A percentile compares a stretch with the other conserved stretches of the same genome.
Evolutionary conservation across 2,329 filamentous ascomycete genomes (phyloP).

Genomic region (Ophiostoma australiae): DNA sequence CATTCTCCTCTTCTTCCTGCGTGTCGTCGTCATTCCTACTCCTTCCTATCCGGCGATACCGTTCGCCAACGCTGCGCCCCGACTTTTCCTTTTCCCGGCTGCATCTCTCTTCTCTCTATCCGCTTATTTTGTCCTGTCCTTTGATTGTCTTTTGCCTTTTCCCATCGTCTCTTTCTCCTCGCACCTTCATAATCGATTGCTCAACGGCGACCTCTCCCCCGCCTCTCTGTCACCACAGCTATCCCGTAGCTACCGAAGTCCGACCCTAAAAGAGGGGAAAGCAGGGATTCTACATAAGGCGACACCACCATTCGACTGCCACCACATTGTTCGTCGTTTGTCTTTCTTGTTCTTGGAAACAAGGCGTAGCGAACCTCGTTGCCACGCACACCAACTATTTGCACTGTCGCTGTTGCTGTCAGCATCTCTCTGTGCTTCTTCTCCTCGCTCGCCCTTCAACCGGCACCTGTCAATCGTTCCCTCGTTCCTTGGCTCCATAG

Average conservation of each 20-base stretch:
- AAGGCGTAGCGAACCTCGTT: background rate
- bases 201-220: background rate
- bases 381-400: background rate
- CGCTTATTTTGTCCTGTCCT: background rate
- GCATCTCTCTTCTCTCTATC: background rate
- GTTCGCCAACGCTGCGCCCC: conserved; percentile 8
- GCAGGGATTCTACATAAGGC: conserved; percentile 12
- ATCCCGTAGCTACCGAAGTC: conserved; percentile 11
- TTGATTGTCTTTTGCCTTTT: background rate
- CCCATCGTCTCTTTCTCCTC: background rate
- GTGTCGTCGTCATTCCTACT: conserved; percentile 22
- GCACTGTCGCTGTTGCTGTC: background rate
- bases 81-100: background rate
- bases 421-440: background rate
- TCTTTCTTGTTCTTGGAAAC: background rate
- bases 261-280: conserved; percentile 12
- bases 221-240: background rate
- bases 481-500: background rate
- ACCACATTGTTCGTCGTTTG: background rate
- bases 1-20: conserved; percentile 4
- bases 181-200: background rate
- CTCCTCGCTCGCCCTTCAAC: background rate
- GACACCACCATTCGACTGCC: background rate
- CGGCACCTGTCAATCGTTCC: background rate
- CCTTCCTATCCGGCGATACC: conserved; percentile 18